Evolutionary conservation across 306 rosid genomes (phyloP).

Genomic region (Vigna unguiculata): DNA sequence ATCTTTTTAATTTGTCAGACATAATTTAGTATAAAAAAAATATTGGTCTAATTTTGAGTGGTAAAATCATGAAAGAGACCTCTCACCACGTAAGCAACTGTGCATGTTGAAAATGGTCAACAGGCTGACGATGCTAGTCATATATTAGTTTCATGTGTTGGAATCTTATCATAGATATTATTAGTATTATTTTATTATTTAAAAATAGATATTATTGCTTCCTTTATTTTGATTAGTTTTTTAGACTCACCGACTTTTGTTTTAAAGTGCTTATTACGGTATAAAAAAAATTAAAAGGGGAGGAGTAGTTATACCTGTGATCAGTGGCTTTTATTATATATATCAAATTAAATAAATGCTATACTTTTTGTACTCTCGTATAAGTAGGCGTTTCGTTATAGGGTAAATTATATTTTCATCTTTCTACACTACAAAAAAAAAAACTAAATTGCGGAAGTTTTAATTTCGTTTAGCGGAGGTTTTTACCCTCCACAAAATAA

Average conservation of each 20-base stretch:
- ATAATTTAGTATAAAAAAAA: not conserved
- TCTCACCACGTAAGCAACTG: not conserved
- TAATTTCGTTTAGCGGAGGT: too few relatives aligned
- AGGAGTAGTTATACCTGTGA: too few relatives aligned
- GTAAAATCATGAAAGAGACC: constrained; percentile 14
- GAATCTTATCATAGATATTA: not conserved
- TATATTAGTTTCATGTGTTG: not conserved
- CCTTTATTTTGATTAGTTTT: not conserved
- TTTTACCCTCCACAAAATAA: too few relatives aligned
- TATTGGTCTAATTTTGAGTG: not conserved
- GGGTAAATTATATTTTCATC: too few relatives aligned
- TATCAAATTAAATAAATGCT: too few relatives aligned
- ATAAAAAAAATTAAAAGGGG: too few relatives aligned
- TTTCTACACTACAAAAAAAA: too few relatives aligned
- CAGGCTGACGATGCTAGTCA: not conserved
- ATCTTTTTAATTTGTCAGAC: not conserved
- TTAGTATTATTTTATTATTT: not conserved
- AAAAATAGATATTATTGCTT: not conserved
- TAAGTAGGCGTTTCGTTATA: too few relatives aligned
- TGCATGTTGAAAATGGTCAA: not conserved
- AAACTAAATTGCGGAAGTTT: too few relatives aligned
- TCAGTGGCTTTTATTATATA: too few relatives aligned
- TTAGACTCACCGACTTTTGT: not conserved
- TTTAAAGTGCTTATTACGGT: too few relatives aligned
- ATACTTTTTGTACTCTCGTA: too few relatives aligned